Evolutionary conservation across 306 rosid species (phyloP).

Genomic region (Ziziphus jujuba): DNA sequence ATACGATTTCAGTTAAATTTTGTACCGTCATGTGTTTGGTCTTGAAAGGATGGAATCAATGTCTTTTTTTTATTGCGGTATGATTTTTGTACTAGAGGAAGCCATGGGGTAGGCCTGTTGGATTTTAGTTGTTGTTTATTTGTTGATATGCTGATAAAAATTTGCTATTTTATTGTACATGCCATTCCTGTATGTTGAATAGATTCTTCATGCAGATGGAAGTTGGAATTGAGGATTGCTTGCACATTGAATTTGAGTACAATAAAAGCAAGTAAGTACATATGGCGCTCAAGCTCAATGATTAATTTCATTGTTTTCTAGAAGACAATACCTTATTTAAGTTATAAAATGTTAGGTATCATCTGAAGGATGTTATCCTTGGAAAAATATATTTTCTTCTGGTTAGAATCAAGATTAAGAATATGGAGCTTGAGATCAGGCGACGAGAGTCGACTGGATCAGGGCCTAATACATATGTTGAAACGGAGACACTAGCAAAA

Average conservation of each 20-base stretch:
- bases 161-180: not conserved
- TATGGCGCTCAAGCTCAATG: not conserved
- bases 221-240: conserved; percentile 77
- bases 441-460: conserved; percentile 83
- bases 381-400: conserved; percentile 81
- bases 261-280: conserved; percentile 2
- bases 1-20: not conserved
- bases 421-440: conserved; percentile 83
- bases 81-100: not conserved
- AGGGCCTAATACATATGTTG: conserved; percentile 77
- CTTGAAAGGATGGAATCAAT: not conserved
- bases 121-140: not conserved
- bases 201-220: conserved; percentile 48
- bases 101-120: not conserved
- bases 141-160: not conserved
- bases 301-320: not conserved
- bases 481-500: conserved; percentile 81
- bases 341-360: conserved; percentile 48
- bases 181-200: not conserved
- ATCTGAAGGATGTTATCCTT: conserved; percentile 72
- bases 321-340: not conserved
- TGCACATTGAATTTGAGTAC: conserved; percentile 63
- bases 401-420: conserved; percentile 82
- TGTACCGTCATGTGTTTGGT: not conserved
- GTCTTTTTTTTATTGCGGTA: not conserved